Conservation (phyloP, 2,329 filamentous ascomycete genomes). For the Colletotrichum scovillei region DNA sequence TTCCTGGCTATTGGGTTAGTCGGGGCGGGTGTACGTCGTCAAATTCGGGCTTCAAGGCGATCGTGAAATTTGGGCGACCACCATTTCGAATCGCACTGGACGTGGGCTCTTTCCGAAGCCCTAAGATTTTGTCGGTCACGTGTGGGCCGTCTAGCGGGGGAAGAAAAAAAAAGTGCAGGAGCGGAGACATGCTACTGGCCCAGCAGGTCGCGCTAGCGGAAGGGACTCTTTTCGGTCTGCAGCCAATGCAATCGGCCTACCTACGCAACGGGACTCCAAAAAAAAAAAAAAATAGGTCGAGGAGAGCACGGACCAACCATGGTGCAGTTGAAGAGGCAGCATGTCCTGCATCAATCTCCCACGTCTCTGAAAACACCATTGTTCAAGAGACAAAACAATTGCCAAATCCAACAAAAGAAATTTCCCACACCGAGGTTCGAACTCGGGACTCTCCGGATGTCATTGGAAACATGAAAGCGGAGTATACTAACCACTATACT, state of each 20-base stretch:
- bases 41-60: conserved; percentile 10
- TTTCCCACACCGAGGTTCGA: conserved; percentile 32
- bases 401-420: background rate
- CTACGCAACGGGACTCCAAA: background rate
- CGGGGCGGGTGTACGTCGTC: conserved; percentile 21
- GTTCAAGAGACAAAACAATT: background rate
- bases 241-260: background rate
- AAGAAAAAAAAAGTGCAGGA: background rate
- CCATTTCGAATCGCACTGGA: background rate
- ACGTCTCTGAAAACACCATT: background rate
- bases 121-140: conserved; percentile 19
- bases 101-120: background rate
- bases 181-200: background rate
- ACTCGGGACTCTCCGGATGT: conserved; percentile 27
- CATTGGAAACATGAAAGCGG: conserved; percentile 16
- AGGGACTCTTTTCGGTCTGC: background rate
- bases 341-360: background rate
- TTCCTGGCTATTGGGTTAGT: conserved; percentile 49
- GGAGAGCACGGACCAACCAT: background rate
- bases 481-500: conserved; percentile 35
- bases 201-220: background rate
- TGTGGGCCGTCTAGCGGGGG: conserved; percentile 1
- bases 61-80: background rate
- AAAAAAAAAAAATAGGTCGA: background rate
- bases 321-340: background rate